Base-by-base conservation (phyloP, 2,329 filamentous ascomycete species). In the Bertia moriformis region DNA sequence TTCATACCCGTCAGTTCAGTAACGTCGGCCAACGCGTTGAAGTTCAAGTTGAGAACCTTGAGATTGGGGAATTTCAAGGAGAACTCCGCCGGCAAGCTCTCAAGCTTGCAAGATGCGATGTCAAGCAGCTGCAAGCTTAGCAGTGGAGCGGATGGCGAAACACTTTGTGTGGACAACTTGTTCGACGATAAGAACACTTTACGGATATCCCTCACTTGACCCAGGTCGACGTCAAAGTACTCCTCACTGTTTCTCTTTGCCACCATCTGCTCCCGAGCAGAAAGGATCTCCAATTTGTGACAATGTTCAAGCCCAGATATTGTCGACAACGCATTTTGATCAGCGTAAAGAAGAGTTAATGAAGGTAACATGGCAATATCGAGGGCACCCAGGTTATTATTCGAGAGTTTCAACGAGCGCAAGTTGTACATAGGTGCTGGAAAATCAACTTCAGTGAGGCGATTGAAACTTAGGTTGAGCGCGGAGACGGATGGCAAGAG, bases 381-480 rank as follows among this genome's bases (percentile, higher is more conserved):
- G 15, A 35, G 32, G 7, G 10, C 7, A 7, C 17, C 12, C 10
- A 35, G 32, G 12, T 18, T 7, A 35, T 35, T 35, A 10, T 35
- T 17, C 7, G 32, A 13, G 7, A 17, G 10, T 18, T 17, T 10
- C 32, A 35, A 18, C 17, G 32, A 10, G 10, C 32, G 10, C 7
- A 35, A 15, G 12, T 7, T 35, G 7, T 7, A 10, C 10, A 35
- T 7, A 7, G 32, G 15, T 18, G 32, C 15, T 18, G 32, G 7
- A 7, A 17, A 13, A 12, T 35, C 32, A 7, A 35, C 7, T 15
- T 35, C 10, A 7, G 12, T 35, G 12, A 89, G 62, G 4, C 61
- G 51, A 52, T 89, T 88, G 38, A 62, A 62, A 39, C 69, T 62
- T 14, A 95, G 61, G 53, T 83, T 80, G 24, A 95, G 67, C 19